Evolutionary conservation across 768 basidiomycete genomes (phyloP).

Genomic region (Strobilomyces dryophilus): DNA sequence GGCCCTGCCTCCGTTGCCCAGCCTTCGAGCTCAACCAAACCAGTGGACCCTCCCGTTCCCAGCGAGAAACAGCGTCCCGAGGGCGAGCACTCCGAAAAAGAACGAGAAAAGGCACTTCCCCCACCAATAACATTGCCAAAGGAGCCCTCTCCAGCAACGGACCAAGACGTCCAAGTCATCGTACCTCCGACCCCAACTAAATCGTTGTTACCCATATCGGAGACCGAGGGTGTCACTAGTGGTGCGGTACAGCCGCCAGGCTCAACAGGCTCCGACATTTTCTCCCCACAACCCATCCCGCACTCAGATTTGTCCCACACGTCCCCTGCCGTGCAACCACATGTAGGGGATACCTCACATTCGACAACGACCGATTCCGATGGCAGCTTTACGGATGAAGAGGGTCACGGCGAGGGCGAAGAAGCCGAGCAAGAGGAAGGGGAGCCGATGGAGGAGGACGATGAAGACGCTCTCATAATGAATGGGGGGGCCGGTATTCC

Average conservation of each 20-base stretch:
- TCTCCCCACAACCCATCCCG: conserved; percentile 25
- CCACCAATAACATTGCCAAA: conserved; percentile 18
- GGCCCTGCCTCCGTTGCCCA: conserved; percentile 15
- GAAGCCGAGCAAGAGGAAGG: conserved; percentile 59
- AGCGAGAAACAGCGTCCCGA: conserved; percentile 28
- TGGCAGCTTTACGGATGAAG: conserved; percentile 53
- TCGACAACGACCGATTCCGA: conserved; percentile 31
- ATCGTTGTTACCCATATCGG: conserved; percentile 50
- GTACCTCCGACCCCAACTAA: conserved; percentile 48
- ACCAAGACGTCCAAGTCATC: conserved; percentile 36
- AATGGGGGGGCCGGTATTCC: conserved; percentile 95
- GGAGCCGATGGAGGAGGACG: conserved; percentile 69
- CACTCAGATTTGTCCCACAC: conserved; percentile 24
- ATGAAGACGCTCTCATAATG: conserved; percentile 85
- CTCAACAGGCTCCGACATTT: conserved; percentile 51
- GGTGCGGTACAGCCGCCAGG: conserved; percentile 91
- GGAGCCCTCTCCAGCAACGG: conserved; percentile 17
- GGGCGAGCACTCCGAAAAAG: conserved; percentile 30
- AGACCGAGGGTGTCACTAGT: conserved; percentile 87
- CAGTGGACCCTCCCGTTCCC: conserved; percentile 19
- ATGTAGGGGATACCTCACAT: conserved; percentile 29
- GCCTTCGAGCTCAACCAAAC: conserved; percentile 16
- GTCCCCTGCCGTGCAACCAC: conserved; percentile 24
- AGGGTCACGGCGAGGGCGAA: conserved; percentile 65
- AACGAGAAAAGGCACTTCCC: conserved; percentile 33